Percentiles rank a stretch among this genome's conserved stretches.
phyloP scores from a whole-genome alignment of 345 rosid genomes.

The Populus tremula region DNA sequence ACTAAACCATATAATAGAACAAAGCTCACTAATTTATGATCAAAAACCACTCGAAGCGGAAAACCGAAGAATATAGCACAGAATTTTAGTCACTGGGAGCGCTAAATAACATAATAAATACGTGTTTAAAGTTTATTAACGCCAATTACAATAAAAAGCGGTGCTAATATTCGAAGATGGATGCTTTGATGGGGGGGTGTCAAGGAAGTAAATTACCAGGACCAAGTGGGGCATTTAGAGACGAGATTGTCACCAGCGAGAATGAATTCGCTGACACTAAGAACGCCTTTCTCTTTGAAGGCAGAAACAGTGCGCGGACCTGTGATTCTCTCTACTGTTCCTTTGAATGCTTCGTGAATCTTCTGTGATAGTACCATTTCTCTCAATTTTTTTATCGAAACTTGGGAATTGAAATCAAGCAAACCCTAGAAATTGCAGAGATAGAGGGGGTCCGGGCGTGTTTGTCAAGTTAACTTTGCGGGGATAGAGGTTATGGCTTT shows the following conservation, averaged over 20 bases:
- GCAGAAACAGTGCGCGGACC: conserved; percentile 93
- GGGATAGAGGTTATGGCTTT: not conserved
- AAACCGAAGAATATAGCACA: not conserved
- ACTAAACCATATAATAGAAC: not conserved
- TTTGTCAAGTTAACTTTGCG: not conserved
- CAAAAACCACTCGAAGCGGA: no score
- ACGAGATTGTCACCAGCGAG: conserved; percentile 97
- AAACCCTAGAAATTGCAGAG: conserved; percentile 18
- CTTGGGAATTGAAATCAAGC: not conserved
- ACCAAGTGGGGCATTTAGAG: conserved; percentile 99
- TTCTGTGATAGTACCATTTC: conserved; percentile 67
- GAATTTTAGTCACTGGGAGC: no score
- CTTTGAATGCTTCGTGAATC: conserved; percentile 86
- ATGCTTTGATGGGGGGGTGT: not conserved
- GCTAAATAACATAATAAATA: no score
- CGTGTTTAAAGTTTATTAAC: not conserved
- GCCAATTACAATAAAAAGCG: not conserved
- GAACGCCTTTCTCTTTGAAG: conserved; percentile 96
- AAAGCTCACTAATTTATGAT: not conserved
- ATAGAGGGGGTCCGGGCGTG: not conserved
- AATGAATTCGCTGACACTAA: conserved; percentile 84
- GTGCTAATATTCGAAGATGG: not conserved
- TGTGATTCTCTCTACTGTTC: conserved; percentile 89
- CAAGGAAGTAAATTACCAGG: conserved; percentile 52
- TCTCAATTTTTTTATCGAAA: not conserved